A percentile compares a stretch with the other conserved stretches of the same genome.
phyloP scores from a whole-genome alignment of 179 eudicot species.

The Patellifolia procumbens region DNA sequence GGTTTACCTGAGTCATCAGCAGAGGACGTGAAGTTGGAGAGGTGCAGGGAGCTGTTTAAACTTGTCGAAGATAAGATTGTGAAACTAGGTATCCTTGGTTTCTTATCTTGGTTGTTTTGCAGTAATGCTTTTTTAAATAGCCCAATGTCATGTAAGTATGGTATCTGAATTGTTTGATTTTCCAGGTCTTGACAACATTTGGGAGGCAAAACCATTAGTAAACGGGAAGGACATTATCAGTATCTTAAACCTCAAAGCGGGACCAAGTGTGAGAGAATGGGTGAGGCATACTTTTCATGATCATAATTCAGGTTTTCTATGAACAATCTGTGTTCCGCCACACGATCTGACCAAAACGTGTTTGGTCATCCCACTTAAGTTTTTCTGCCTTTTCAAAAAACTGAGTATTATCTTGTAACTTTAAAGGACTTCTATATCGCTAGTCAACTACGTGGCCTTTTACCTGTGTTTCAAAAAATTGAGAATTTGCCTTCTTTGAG shows the following conservation, averaged over 20 bases:
- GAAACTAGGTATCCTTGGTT: constrained; percentile 64
- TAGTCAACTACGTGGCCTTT: too few relatives aligned
- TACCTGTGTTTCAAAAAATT: too few relatives aligned
- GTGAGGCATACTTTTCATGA: constrained; percentile 35
- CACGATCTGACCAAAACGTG: too few relatives aligned
- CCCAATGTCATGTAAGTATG: not conserved
- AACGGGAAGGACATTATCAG: constrained; percentile 85
- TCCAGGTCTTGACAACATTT: constrained; percentile 69
- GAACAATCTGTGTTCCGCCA: too few relatives aligned
- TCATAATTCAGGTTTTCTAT: too few relatives aligned
- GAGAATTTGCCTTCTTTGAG: too few relatives aligned
- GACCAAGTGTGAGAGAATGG: constrained; percentile 73
- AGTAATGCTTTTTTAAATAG: not conserved
- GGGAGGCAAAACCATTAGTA: constrained; percentile 80
- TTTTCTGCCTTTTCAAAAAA: too few relatives aligned
- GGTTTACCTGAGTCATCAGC: constrained; percentile 35
- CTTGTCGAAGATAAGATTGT: constrained; percentile 50
- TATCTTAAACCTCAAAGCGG: constrained; percentile 72
- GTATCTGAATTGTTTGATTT: constrained; percentile 5
- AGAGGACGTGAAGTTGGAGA: constrained; percentile 42
- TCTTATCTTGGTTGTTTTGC: not conserved
- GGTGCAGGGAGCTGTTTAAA: constrained; percentile 46
- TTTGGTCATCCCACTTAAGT: too few relatives aligned
- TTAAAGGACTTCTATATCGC: too few relatives aligned
- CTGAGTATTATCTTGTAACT: too few relatives aligned